These are phyloP conservation scores for Acacia pycnantha DNA, from an alignment of 331 rosid genomes.

Conservation along the genomic window DNA sequence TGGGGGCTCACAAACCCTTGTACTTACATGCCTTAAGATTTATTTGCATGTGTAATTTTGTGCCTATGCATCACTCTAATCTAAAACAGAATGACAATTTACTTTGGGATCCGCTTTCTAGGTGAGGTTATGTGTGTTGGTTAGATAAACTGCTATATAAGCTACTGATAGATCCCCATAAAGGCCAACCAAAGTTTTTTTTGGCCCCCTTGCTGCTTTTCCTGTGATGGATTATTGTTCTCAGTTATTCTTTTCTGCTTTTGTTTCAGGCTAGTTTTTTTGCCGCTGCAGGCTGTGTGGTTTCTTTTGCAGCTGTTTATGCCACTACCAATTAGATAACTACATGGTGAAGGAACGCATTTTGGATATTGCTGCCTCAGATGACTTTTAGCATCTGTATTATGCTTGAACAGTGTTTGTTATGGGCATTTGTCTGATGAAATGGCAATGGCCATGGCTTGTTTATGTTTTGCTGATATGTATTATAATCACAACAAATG, in stretches of 20 bases:
- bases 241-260: conserved; percentile 3
- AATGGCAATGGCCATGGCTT: conserved; percentile 72
- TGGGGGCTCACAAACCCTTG: background rate
- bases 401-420: conserved; percentile 57
- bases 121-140: background rate
- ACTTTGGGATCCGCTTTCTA: conserved; percentile 11
- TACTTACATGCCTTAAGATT: background rate
- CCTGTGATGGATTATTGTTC: conserved; percentile 1
- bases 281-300: conserved; percentile 35
- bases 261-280: background rate
- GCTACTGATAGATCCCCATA: background rate
- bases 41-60: background rate
- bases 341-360: conserved; percentile 53
- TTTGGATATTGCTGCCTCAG: conserved; percentile 43
- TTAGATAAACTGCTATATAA: background rate
- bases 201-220: background rate
- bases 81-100: background rate
- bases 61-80: background rate
- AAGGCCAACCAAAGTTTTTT: background rate
- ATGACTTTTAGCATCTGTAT: conserved; percentile 57
- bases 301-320: conserved; percentile 37
- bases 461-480: conserved; percentile 44
- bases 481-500: conserved; percentile 25
- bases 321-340: conserved; percentile 40
- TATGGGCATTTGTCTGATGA: conserved; percentile 74